Conservation (phyloP, 2,329 filamentous ascomycete genomes). For the Cercospora beticola region DNA sequence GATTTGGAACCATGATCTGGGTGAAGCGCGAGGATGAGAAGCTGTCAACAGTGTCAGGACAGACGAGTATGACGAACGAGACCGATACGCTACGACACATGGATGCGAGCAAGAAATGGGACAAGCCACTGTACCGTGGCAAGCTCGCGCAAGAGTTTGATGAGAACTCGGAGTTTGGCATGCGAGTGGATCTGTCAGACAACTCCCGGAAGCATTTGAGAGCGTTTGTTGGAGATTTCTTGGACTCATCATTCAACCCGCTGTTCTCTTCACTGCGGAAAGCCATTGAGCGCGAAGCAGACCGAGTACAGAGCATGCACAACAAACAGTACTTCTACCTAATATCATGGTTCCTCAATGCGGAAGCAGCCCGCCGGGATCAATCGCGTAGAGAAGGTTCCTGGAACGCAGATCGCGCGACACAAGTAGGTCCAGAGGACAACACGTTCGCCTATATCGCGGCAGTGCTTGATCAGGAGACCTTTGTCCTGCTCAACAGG, state of each 20-base stretch:
- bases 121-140: constrained; percentile 65
- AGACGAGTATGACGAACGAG: constrained; percentile 75
- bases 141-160: constrained; percentile 49
- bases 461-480: constrained; percentile 88
- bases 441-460: constrained; percentile 86
- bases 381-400: constrained; percentile 46
- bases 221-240: constrained; percentile 84
- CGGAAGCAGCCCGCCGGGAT: constrained; percentile 69
- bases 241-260: constrained; percentile 94
- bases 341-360: constrained; percentile 81
- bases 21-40: constrained; percentile 83
- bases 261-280: constrained; percentile 78
- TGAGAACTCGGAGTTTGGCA: constrained; percentile 71
- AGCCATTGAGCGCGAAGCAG: constrained; percentile 84
- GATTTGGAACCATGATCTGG: constrained; percentile 98
- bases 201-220: constrained; percentile 75
- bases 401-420: constrained; percentile 42
- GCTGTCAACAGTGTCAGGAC: constrained; percentile 82
- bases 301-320: constrained; percentile 73
- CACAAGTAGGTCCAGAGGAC: constrained; percentile 49
- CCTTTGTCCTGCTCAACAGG: constrained; percentile 83
- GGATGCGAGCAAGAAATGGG: constrained; percentile 87
- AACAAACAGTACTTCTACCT: constrained; percentile 87
- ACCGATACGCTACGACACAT: constrained; percentile 78
- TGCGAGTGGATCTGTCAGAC: constrained; percentile 66